phyloP scores from a whole-genome alignment of 257 asterid genomes.

The Nemophila menziesii region DNA sequence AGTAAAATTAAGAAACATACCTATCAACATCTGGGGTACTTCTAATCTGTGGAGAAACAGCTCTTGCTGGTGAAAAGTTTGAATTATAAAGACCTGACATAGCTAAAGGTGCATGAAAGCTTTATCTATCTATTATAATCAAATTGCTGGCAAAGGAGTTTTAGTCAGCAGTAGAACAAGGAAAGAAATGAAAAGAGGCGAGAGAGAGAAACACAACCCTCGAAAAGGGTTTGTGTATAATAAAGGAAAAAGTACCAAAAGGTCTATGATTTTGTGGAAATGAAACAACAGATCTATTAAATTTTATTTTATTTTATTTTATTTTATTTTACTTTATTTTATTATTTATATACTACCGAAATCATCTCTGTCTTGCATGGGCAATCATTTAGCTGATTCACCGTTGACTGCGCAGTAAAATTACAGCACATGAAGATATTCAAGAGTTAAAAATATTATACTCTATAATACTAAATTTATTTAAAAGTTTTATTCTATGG shows the following conservation, averaged over 20 bases:
- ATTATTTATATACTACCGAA: no score
- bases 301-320: no score
- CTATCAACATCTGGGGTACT: constrained; percentile 58
- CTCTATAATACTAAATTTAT: no score
- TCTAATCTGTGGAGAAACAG: constrained; percentile 81
- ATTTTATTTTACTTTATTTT: no score
- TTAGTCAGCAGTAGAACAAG: constrained; percentile 1
- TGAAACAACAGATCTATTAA: background rate
- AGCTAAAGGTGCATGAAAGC: background rate
- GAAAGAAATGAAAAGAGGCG: background rate
- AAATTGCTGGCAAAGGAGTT: background rate
- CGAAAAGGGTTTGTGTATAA: background rate
- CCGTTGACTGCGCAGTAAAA: no score
- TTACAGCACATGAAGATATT: no score
- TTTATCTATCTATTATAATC: background rate
- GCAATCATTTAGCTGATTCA: no score
- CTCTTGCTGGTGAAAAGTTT: constrained; percentile 85
- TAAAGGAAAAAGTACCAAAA: background rate
- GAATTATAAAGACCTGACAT: constrained; percentile 77
- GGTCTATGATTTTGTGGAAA: background rate
- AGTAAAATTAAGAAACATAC: constrained; percentile 15
- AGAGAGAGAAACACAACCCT: constrained; percentile 1
- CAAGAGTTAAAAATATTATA: no score
- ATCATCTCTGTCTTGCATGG: no score
- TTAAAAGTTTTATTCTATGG: no score